A percentile compares a stretch with the other conserved stretches of the same genome.
phyloP scores from a whole-genome alignment of 768 basidiomycete genomes.

The Artomyces pyxidatus region DNA sequence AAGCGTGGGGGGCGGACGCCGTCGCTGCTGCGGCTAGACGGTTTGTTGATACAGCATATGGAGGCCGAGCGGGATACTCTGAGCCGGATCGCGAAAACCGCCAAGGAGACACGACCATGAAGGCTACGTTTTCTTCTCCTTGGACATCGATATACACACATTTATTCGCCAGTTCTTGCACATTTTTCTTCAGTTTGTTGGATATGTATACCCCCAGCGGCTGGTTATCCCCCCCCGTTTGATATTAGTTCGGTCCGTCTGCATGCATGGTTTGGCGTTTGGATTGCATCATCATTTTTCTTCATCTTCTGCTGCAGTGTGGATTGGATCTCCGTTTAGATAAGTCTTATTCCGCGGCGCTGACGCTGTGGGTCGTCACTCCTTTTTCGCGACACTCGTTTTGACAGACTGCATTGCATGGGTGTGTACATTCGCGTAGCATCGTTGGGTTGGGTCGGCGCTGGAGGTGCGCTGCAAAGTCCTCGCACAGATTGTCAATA shows the following conservation, averaged over 20 bases:
- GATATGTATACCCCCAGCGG: background rate
- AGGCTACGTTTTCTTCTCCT: background rate
- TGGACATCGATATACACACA: constrained; percentile 1
- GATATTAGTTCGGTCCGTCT: background rate
- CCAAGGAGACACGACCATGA: constrained; percentile 7
- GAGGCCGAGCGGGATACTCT: constrained; percentile 76
- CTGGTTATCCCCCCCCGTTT: background rate
- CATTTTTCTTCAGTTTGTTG: background rate
- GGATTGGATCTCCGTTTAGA: too few relatives aligned
- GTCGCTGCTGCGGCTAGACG: constrained; percentile 61
- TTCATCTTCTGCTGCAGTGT: too few relatives aligned
- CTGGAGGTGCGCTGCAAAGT: too few relatives aligned
- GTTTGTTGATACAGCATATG: constrained; percentile 76
- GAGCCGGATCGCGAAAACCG: constrained; percentile 57
- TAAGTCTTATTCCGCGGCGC: too few relatives aligned
- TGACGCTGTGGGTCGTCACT: too few relatives aligned
- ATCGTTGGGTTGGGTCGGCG: too few relatives aligned
- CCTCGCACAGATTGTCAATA: too few relatives aligned
- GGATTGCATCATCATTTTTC: background rate
- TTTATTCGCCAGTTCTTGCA: background rate
- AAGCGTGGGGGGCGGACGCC: constrained; percentile 40
- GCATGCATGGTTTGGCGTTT: background rate
- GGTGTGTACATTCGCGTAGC: too few relatives aligned
- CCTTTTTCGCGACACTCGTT: too few relatives aligned
- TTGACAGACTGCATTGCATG: too few relatives aligned